These are phyloP conservation scores for Scutellaria minor DNA, from an alignment of 257 asterid genomes.

Conservation along the genomic window DNA sequence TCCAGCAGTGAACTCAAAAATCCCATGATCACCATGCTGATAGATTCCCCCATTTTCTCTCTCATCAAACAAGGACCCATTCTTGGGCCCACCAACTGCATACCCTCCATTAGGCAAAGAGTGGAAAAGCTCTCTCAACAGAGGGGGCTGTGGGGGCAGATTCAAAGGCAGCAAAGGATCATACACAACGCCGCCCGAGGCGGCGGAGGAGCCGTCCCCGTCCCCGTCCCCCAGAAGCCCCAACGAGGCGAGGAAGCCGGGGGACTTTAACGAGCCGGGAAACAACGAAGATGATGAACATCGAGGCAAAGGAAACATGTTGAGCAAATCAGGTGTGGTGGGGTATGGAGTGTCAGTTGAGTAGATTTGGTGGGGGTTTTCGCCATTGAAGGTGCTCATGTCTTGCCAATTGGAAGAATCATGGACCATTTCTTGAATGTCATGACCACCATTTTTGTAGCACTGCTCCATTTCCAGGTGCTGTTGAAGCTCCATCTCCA, in stretches of 20 bases:
- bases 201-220: slow-evolving; percentile 36
- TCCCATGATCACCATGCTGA: slow-evolving; percentile 64
- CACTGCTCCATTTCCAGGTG: slow-evolving; percentile 57
- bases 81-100: slow-evolving; percentile 31
- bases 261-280: slow-evolving; percentile 51
- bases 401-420: slow-evolving; percentile 61
- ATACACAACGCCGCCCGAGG: slow-evolving; percentile 47
- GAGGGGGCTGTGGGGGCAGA: slow-evolving; percentile 82
- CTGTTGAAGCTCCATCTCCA: slow-evolving; percentile 72
- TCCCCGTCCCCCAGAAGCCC: slow-evolving; percentile 66
- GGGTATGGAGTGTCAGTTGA: slow-evolving; percentile 2
- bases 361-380: slow-evolving; percentile 26
- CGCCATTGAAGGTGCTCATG: slow-evolving; percentile 38
- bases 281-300: slow-evolving; percentile 52
- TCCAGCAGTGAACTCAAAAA: slow-evolving; percentile 60
- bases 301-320: slow-evolving; percentile 71
- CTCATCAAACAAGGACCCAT: slow-evolving; percentile 64
- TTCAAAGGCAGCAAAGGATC: slow-evolving; percentile 79
- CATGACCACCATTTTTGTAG: slow-evolving; percentile 33
- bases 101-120: slow-evolving; percentile 63
- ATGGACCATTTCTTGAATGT: slow-evolving; percentile 42
- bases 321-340: slow-evolving; percentile 61
- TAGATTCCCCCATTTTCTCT: slow-evolving; percentile 54
- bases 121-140: slow-evolving; percentile 74
- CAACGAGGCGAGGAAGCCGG: slow-evolving; percentile 61